These are phyloP conservation scores for Syzygium grande DNA, from an alignment of 345 rosid genomes.

Conservation along the genomic window DNA sequence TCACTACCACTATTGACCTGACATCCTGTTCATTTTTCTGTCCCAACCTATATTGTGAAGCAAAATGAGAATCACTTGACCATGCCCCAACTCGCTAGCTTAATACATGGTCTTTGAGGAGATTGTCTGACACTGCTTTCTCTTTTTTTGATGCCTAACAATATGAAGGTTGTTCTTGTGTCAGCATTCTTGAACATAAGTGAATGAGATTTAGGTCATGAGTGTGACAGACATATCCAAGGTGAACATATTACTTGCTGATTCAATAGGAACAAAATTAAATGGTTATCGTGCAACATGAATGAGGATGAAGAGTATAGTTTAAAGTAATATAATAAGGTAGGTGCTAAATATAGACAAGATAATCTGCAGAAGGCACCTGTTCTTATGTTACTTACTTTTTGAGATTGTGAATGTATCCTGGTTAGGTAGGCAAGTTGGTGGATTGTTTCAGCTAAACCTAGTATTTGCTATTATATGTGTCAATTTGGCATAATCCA, in stretches of 20 bases:
- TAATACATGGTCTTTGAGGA: not conserved
- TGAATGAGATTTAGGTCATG: not conserved
- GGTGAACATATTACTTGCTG: not conserved
- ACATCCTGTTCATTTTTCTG: not conserved
- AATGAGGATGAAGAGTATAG: not conserved
- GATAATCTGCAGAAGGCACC: not conserved
- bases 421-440: not conserved
- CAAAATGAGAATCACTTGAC: not conserved
- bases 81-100: not conserved
- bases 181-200: not conserved
- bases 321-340: not conserved
- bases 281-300: not conserved
- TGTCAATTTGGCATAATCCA: not conserved
- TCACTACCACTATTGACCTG: not conserved
- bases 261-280: not conserved
- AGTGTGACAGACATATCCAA: not conserved
- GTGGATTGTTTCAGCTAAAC: not conserved
- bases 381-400: slow-evolving; percentile 1
- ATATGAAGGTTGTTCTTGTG: not conserved
- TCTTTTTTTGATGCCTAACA: not conserved
- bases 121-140: not conserved
- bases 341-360: not conserved
- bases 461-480: not conserved
- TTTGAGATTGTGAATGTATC: not conserved
- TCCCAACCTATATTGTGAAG: not conserved